phyloP scores from a whole-genome alignment of 495 filamentous ascomycete genomes.

The Physcia stellaris region DNA sequence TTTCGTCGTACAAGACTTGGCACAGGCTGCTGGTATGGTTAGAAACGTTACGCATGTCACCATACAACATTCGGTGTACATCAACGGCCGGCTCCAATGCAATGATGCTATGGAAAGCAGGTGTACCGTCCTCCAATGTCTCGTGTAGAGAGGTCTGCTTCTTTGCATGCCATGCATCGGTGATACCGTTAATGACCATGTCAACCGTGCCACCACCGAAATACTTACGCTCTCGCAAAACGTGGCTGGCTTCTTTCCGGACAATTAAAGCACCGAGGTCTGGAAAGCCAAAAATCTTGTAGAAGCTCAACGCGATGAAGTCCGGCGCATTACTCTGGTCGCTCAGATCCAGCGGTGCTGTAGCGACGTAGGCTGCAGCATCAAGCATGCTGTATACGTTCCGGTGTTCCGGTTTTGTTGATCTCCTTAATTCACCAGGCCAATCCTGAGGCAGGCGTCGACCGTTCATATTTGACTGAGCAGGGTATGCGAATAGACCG shows the following conservation, averaged over 20 bases:
- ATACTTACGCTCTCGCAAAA: constrained; percentile 49
- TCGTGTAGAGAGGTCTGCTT: constrained; percentile 65
- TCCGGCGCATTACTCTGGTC: constrained; percentile 50
- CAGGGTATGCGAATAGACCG: constrained; percentile 62
- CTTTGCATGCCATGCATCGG: constrained; percentile 48
- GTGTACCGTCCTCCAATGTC: constrained; percentile 75
- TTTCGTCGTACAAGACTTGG: constrained; percentile 39
- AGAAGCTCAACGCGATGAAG: constrained; percentile 58
- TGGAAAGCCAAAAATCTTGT: constrained; percentile 76
- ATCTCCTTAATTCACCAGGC: constrained; percentile 37
- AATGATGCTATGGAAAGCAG: constrained; percentile 78
- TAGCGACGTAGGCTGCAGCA: constrained; percentile 59
- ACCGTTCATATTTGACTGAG: constrained; percentile 70
- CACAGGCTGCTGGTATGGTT: constrained; percentile 60
- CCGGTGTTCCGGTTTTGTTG: constrained; percentile 21
- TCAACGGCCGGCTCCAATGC: constrained; percentile 62
- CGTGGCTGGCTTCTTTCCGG: constrained; percentile 44
- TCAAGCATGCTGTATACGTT: constrained; percentile 55
- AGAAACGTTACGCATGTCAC: constrained; percentile 55
- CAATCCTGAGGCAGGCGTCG: constrained; percentile 50
- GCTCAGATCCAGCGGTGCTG: constrained; percentile 46
- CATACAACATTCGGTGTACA: constrained; percentile 54
- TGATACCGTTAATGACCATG: constrained; percentile 32
- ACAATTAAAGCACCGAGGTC: constrained; percentile 62
- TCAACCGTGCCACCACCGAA: constrained; percentile 72